Conservation (phyloP, 306 rosid species). For the Cucumis hystrix region DNA sequence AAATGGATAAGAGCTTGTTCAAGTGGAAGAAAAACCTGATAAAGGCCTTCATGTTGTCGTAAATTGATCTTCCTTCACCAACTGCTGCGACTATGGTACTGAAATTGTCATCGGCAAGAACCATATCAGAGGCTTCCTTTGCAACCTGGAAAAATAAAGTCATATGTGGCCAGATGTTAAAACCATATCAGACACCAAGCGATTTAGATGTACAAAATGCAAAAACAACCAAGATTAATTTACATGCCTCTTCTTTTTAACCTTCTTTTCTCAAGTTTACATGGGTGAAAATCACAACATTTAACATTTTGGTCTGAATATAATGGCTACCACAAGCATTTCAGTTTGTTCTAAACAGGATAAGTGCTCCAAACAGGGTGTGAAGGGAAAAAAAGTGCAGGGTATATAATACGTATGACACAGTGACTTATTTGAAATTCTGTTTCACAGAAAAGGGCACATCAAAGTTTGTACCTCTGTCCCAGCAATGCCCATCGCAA, state of each 20-base stretch:
- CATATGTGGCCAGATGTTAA: background rate
- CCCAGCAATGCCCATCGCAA: conserved; percentile 97
- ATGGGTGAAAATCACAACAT: background rate
- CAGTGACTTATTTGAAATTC: background rate
- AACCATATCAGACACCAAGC: background rate
- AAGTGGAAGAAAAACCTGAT: conserved; percentile 41
- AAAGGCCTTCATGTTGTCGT: conserved; percentile 90
- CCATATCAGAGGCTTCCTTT: conserved; percentile 97
- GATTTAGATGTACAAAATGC: background rate
- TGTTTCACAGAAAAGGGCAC: background rate
- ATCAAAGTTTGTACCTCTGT: conserved; percentile 54
- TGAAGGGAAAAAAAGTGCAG: background rate
- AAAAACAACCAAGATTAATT: background rate
- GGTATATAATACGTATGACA: background rate
- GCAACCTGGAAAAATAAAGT: conserved; percentile 49
- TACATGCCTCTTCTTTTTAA: too few relatives aligned
- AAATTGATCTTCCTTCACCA: conserved; percentile 92
- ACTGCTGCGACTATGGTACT: conserved; percentile 93
- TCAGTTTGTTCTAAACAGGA: too few relatives aligned
- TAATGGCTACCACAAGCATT: background rate
- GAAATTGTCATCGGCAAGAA: conserved; percentile 86
- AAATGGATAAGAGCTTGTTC: background rate
- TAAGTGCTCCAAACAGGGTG: too few relatives aligned
- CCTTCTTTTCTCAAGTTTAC: too few relatives aligned
- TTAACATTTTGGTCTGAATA: background rate